Evolutionary conservation across 2,329 filamentous ascomycete genomes (phyloP).

Genomic region (Apiospora phragmitis): DNA sequence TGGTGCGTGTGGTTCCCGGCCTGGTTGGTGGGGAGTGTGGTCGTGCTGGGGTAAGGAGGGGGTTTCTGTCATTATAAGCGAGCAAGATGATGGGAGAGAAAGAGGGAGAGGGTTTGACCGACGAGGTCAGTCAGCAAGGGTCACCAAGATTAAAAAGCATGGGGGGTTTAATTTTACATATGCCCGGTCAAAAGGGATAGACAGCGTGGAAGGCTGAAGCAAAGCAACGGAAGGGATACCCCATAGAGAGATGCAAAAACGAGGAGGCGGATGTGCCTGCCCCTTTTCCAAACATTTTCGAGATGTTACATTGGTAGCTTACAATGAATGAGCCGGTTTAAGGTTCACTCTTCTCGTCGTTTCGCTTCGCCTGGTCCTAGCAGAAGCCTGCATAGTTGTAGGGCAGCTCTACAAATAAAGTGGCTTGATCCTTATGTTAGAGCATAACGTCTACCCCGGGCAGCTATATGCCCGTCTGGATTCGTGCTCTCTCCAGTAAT

Average conservation of each 20-base stretch:
- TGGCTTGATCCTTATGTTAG: neutral
- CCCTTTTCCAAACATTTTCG: neutral
- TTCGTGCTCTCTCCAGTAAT: neutral
- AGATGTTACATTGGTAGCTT: neutral
- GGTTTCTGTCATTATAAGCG: neutral
- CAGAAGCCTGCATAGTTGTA: neutral
- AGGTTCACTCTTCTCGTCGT: neutral
- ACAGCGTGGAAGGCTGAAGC: neutral
- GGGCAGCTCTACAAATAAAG: neutral
- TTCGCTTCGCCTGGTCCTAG: neutral
- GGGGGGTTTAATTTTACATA: neutral
- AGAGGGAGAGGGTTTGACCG: too few species aligned
- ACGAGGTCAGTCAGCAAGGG: too few species aligned
- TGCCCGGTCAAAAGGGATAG: neutral
- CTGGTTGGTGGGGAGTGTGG: slow-evolving; percentile 69
- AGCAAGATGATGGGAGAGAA: neutral
- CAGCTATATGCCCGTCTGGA: neutral
- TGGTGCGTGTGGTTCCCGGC: slow-evolving; percentile 97
- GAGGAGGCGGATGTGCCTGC: neutral
- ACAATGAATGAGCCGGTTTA: neutral
- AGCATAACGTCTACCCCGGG: neutral
- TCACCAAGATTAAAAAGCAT: neutral
- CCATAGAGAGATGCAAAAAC: neutral
- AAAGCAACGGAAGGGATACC: slow-evolving; percentile 2
- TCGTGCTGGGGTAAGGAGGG: slow-evolving; percentile 45